These are phyloP conservation scores for Starmerella powellii DNA, from an alignment of 805 yeast species.

Conservation along the genomic window DNA sequence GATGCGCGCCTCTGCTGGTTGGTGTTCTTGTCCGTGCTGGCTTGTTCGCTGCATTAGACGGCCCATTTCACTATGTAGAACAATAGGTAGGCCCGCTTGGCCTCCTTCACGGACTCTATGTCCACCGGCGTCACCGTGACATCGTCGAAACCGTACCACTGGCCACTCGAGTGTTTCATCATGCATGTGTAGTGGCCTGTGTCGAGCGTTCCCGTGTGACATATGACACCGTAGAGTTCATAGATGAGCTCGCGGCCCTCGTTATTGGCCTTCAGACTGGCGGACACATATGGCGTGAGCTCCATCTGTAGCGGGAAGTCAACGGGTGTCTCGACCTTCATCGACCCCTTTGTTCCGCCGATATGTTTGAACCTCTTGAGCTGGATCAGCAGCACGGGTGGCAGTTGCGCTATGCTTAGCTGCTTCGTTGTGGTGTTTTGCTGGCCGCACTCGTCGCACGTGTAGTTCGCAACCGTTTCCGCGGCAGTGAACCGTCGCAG, in stretches of 20 bases:
- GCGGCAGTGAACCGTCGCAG: constrained; percentile 62
- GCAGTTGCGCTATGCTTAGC: constrained; percentile 53
- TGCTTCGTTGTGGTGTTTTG: constrained; percentile 60
- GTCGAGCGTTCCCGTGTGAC: constrained; percentile 85
- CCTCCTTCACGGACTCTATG: constrained; percentile 50
- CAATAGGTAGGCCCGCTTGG: constrained; percentile 64
- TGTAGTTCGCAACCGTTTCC: constrained; percentile 67
- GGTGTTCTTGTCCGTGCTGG: no score
- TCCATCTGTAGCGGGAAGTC: constrained; percentile 62
- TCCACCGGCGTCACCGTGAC: constrained; percentile 58
- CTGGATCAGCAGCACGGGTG: constrained; percentile 73
- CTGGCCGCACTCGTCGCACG: constrained; percentile 54
- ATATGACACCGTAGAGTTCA: constrained; percentile 75
- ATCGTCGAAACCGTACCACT: constrained; percentile 89
- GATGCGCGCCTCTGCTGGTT: no score
- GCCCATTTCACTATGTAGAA: constrained; percentile 31
- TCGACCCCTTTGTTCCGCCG: constrained; percentile 30
- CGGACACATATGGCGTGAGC: constrained; percentile 44
- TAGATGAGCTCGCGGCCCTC: constrained; percentile 35
- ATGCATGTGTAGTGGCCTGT: constrained; percentile 90
- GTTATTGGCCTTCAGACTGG: not conserved
- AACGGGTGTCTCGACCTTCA: constrained; percentile 67
- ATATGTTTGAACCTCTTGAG: constrained; percentile 60
- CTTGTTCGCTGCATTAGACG: no score
- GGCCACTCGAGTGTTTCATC: constrained; percentile 37